These are phyloP conservation scores for Ichthyophthirius multifiliis DNA, from an alignment of 169 alveolate species.

Conservation along the genomic window DNA sequence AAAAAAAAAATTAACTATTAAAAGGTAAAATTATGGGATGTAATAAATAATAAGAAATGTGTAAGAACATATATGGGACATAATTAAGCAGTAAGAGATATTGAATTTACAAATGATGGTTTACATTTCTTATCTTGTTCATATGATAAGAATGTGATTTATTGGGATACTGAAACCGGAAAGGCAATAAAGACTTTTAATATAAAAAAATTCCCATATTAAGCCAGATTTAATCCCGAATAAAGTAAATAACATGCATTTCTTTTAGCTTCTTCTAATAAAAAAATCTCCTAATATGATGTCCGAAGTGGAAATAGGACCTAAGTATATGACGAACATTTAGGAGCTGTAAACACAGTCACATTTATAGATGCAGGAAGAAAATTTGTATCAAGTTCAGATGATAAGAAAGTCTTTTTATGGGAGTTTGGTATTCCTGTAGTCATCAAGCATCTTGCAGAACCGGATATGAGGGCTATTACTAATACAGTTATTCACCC, in stretches of 20 bases:
- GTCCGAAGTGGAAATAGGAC: slow-evolving; percentile 86
- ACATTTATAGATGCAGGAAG: slow-evolving; percentile 92
- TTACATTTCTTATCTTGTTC: slow-evolving; percentile 89
- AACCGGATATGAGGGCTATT: slow-evolving; percentile 94
- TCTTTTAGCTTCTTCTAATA: slow-evolving; percentile 92
- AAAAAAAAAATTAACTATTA: background rate
- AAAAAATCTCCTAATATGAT: slow-evolving; percentile 91
- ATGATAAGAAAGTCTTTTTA: slow-evolving; percentile 93
- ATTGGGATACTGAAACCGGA: slow-evolving; percentile 98
- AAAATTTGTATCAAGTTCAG: slow-evolving; percentile 93
- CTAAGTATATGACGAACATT: slow-evolving; percentile 94
- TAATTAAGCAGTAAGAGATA: slow-evolving; percentile 94
- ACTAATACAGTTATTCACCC: slow-evolving; percentile 94
- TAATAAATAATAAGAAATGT: slow-evolving; percentile 88
- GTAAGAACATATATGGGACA: slow-evolving; percentile 95
- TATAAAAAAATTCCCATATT: slow-evolving; percentile 91
- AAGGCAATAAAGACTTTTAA: slow-evolving; percentile 88
- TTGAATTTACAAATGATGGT: slow-evolving; percentile 90
- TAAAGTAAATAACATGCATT: slow-evolving; percentile 82
- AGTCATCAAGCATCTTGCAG: slow-evolving; percentile 94
- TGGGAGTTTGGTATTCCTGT: slow-evolving; percentile 98
- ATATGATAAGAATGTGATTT: slow-evolving; percentile 90
- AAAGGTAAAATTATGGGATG: slow-evolving; percentile 94
- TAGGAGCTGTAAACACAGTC: slow-evolving; percentile 91
- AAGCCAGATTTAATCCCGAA: slow-evolving; percentile 92